phyloP scores from a whole-genome alignment of 345 rosid genomes.

The Eucalyptus victrix region DNA sequence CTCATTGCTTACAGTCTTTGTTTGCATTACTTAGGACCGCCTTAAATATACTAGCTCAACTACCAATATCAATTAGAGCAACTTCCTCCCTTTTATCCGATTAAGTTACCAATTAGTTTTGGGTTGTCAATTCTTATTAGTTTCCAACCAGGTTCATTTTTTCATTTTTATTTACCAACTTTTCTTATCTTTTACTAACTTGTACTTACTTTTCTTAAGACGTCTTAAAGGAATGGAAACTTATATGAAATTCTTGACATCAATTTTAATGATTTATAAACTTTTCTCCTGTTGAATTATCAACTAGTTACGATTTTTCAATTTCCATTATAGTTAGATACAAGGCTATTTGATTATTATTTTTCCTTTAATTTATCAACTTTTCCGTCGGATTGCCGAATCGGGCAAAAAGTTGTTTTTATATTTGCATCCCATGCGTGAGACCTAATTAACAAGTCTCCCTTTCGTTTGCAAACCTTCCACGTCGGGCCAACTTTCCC shows the following conservation, averaged over 20 bases:
- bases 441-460: background rate
- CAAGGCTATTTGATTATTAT: background rate
- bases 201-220: background rate
- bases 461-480: background rate
- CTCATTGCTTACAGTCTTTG: background rate
- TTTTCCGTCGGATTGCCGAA: background rate
- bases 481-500: background rate
- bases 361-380: background rate
- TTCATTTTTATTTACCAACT: background rate
- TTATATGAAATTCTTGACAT: background rate
- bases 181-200: background rate
- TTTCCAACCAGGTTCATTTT: background rate
- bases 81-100: background rate
- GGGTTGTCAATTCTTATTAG: background rate
- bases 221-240: background rate
- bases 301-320: background rate
- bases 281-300: background rate
- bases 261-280: background rate
- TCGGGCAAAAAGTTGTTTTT: background rate
- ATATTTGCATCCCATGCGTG: background rate
- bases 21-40: background rate
- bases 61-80: background rate
- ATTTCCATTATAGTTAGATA: background rate
- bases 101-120: background rate
- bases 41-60: background rate